Base-by-base conservation (phyloP, 176 grass and related monocot species). In the Stipa capillata region DNA sequence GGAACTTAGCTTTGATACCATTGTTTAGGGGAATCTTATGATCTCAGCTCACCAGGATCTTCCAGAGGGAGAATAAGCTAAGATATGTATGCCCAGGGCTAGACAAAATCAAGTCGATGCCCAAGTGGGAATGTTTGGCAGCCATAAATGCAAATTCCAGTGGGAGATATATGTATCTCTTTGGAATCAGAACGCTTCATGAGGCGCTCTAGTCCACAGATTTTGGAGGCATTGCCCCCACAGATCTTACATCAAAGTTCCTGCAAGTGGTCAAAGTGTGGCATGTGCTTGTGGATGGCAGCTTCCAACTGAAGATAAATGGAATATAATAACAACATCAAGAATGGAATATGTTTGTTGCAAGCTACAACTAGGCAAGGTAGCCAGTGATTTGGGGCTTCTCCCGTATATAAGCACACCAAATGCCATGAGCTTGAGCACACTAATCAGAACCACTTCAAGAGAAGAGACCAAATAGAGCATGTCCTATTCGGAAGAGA, bases 51-150 rank as follows among this genome's bases (percentile, higher is more conserved):
- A 69, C 35, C 23, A 69, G 35, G 35, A 69, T 52, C 75, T 47
- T 33, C 15, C 35, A 36, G 25, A 78, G 7, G 2, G 60, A 59
- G 49, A 10, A 58, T 47, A 77, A n/a, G 78, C 47, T 57, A 35
- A 83, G 86, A 88, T 73, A 83, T 83, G 86, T 57, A 83, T 49
- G 79, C 27, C 35, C 43, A 58, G 37, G 74, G 23, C 80, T 55
- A 79, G 80, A 83, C 80, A 88, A 16, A 48, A 39, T 15, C 66
- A 66, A 73, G 57, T 57, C 24, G 66, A 36, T 73, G 28, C 44
- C 73, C 29, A 58, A 51, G 37, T 47, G 32, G 48, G 66, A 48
- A 79, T 65, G 32, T 41, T 29, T 48, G 67, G 13, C 13, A 32
- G 8, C 24, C 25, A 32, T 73, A n/a, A n/a, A n/a, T n/a, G n/a